Base-by-base conservation (phyloP, 2,329 filamentous ascomycete genomes). In the Pseudogymnoascus sp. region DNA sequence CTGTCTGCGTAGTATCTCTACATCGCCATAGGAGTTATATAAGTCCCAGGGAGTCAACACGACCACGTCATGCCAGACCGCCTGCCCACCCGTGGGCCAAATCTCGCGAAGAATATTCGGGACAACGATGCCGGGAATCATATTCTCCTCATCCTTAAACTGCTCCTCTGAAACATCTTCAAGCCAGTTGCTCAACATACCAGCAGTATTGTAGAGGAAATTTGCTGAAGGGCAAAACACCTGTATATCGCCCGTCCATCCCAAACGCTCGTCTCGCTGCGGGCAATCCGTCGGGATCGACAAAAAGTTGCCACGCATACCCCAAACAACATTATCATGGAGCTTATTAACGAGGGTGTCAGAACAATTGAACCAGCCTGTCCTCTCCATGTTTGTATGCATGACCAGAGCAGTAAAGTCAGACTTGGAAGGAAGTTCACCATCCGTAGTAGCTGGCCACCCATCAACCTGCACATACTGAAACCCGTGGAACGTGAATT, bases 201-300 rank as follows among this genome's bases (percentile, higher is more conserved):
- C 75, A 3, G 69, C 65, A 1, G 74, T 73, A 61, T 77, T 72
- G 67, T 77, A 81, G 3, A 81, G 72, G 63, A 76, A 80, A 37
- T 72, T 76, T 0, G 78, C 77, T 0, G 78, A 76, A 0, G 77
- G 75, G 1, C 71, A 72, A 65, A 82, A 82, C 2, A 78, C 73
- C 53, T 79, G 74, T 11, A 78, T 75, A 66, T 79, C 77, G 1
- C 79, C 79, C 2, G 77, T 80, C 79, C 79, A 81, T 0, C 79
- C 79, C 0, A 81, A 65, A 1, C 79, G 72, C 65, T 81, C 79
- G 62, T 82, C 79, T 11, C 79, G 71, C 63, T 81, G 78, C 0
- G 79, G 78, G 66, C 79, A 81, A 66, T 82, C 79, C 0, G 78
- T 81, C 1, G 77, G 78, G 5, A 80, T 71, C 6, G 72, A 72